These are phyloP conservation scores for Syzygium oleosum DNA, from an alignment of 345 rosid genomes.

Conservation along the genomic window DNA sequence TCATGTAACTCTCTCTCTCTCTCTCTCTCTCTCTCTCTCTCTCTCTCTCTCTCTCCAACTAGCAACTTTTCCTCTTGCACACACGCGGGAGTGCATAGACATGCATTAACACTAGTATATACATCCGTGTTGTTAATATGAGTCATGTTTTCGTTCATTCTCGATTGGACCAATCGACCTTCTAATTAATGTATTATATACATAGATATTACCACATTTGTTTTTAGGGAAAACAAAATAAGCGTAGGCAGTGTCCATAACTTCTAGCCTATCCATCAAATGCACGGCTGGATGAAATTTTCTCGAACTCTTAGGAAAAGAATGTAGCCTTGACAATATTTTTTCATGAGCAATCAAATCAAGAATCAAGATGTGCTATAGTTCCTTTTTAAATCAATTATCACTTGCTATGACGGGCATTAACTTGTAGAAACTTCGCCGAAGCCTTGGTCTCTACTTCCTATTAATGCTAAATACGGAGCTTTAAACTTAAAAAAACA, in stretches of 20 bases:
- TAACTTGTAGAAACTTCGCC: not conserved
- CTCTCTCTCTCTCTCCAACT: too few species aligned
- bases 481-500: not conserved
- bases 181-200: too few species aligned
- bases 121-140: too few species aligned
- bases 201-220: not conserved
- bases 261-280: fast-evolving
- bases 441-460: not conserved
- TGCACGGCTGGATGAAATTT: not conserved
- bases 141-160: not conserved
- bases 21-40: too few species aligned
- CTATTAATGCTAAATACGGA: not conserved
- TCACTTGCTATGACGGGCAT: not conserved
- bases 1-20: not conserved
- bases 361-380: fast-evolving
- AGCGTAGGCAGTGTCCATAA: not conserved
- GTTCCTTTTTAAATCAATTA: not conserved
- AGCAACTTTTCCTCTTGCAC: too few species aligned
- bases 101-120: too few species aligned
- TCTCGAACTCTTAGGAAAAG: not conserved
- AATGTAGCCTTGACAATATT: not conserved
- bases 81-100: too few species aligned
- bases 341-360: not conserved
- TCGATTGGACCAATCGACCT: not conserved
- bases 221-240: not conserved